These are phyloP conservation scores for Metschnikowia matae DNA, from an alignment of 805 yeast species.

Conservation along the genomic window DNA sequence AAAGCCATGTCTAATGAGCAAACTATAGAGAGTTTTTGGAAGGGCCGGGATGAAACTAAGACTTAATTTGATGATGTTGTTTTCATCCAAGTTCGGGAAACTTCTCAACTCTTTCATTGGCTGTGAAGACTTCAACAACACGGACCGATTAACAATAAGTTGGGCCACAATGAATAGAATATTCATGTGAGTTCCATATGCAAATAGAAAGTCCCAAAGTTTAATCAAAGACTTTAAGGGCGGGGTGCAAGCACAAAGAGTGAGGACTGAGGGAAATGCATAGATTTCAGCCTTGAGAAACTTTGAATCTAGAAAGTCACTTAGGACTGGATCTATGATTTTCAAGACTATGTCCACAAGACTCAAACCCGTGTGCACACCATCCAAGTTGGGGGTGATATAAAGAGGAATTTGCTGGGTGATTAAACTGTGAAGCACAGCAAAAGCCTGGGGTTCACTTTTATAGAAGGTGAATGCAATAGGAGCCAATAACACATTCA, in stretches of 20 bases:
- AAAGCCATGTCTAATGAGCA: constrained; percentile 59
- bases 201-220: constrained; percentile 87
- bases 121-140: constrained; percentile 52
- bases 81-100: constrained; percentile 68
- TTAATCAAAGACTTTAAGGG: constrained; percentile 70
- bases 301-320: constrained; percentile 53
- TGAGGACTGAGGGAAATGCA: constrained; percentile 79
- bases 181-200: constrained; percentile 88
- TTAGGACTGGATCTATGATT: constrained; percentile 69
- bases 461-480: constrained; percentile 63
- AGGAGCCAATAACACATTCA: constrained; percentile 85
- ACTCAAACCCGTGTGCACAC: constrained; percentile 73
- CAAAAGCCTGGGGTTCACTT: constrained; percentile 83
- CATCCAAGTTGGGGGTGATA: constrained; percentile 69
- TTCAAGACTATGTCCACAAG: constrained; percentile 71
- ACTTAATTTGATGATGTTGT: constrained; percentile 71
- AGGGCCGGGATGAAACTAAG: constrained; percentile 74
- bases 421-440: constrained; percentile 60
- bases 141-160: constrained; percentile 61
- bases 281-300: constrained; percentile 79
- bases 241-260: constrained; percentile 85
- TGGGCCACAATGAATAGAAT: constrained; percentile 82
- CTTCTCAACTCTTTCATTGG: constrained; percentile 77
- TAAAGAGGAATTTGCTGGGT: constrained; percentile 70
- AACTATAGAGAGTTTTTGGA: constrained; percentile 61